phyloP scores from a whole-genome alignment of 1,284 basidiomycete genomes.

The Sutorius eximius region DNA sequence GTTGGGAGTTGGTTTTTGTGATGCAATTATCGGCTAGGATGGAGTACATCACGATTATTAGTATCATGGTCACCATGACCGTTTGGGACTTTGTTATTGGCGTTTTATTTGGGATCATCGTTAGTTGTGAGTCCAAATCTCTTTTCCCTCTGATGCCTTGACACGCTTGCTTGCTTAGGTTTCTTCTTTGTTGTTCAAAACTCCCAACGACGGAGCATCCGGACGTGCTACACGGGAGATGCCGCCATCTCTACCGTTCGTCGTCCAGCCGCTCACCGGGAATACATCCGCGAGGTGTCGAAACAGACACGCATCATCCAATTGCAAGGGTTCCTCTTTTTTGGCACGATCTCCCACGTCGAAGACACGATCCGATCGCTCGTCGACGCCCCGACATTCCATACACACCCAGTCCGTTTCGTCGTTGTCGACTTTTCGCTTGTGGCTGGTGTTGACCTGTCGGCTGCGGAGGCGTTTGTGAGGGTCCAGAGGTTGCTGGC shows the following conservation, averaged over 20 bases:
- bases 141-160: neutral
- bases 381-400: constrained; percentile 76
- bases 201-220: constrained; percentile 80
- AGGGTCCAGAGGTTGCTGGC: constrained; percentile 84
- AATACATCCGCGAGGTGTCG: constrained; percentile 89
- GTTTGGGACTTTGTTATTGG: constrained; percentile 94
- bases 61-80: constrained; percentile 90
- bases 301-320: constrained; percentile 90
- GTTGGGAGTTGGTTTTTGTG: neutral
- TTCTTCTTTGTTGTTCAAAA: constrained; percentile 97
- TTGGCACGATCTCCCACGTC: constrained; percentile 90
- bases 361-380: constrained; percentile 79
- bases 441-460: constrained; percentile 92
- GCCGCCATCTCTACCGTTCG: constrained; percentile 89
- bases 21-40: constrained; percentile 38
- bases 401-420: constrained; percentile 84
- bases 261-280: constrained; percentile 83
- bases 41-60: constrained; percentile 77
- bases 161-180: constrained; percentile 44
- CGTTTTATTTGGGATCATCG: constrained; percentile 88
- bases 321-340: constrained; percentile 94
- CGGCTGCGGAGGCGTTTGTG: constrained; percentile 92
- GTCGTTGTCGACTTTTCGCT: constrained; percentile 84
- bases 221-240: constrained; percentile 77
- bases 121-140: constrained; percentile 67